Evolutionary conservation across 139 green algal genomes (phyloP).

Genomic region (Micractinium sp.): DNA sequence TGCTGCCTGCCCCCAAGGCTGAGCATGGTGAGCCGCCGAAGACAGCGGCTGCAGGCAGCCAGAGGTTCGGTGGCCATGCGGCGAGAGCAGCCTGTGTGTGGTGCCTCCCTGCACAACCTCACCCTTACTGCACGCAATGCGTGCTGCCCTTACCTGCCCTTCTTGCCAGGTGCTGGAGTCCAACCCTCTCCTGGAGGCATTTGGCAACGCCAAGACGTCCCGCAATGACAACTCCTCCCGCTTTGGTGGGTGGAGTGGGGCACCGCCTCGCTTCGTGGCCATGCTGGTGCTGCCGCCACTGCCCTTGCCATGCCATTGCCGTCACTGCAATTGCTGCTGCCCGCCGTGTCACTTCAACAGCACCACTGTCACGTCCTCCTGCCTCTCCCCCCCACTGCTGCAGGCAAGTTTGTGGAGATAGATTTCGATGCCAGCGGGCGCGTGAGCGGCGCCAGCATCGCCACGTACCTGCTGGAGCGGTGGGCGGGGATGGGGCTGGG

Average conservation of each 20-base stretch:
- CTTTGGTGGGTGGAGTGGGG: constrained; percentile 4
- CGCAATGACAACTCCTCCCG: constrained; percentile 66
- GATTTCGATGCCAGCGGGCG: constrained; percentile 72
- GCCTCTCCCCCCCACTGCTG: not conserved
- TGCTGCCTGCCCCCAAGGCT: not conserved
- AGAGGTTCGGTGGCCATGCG: not conserved
- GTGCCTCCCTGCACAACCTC: not conserved
- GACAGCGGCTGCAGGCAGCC: not conserved
- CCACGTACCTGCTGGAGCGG: constrained; percentile 83
- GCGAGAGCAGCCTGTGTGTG: not conserved
- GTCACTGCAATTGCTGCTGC: not conserved
- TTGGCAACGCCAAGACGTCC: constrained; percentile 90
- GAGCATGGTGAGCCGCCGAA: not conserved
- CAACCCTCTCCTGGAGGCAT: constrained; percentile 90
- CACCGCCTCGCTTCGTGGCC: not conserved
- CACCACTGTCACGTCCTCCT: not conserved
- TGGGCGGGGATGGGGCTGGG: constrained; percentile 38
- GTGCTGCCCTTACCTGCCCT: not conserved
- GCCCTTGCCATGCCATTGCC: not conserved
- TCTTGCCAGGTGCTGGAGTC: constrained; percentile 71
- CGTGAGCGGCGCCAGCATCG: constrained; percentile 65
- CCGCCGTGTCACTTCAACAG: not conserved
- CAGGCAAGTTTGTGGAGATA: constrained; percentile 88
- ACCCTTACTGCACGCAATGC: too few relatives aligned
- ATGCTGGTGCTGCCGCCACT: not conserved